Conservation (phyloP, 176 grass and related monocot genomes). For the Musa acuminata region DNA sequence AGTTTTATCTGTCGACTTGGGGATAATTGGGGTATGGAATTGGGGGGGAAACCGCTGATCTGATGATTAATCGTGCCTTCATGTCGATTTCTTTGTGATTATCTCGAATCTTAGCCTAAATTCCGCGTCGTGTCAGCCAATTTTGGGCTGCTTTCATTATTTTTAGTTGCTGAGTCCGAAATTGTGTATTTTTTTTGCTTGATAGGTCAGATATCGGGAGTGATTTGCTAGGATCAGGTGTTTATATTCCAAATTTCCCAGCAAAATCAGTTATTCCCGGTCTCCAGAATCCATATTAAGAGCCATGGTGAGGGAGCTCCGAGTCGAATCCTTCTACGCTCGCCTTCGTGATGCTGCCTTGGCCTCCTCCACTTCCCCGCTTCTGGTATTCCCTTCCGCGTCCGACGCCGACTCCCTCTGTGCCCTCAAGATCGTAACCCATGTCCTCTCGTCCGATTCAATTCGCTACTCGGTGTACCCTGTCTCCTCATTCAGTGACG, state of each 20-base stretch:
- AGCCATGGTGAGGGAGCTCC: conserved; percentile 58
- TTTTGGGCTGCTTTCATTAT: too few relatives aligned
- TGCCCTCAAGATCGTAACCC: conserved; percentile 47
- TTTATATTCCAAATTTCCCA: not conserved
- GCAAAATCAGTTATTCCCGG: not conserved
- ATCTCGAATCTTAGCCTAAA: too few relatives aligned
- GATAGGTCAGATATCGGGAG: too few relatives aligned
- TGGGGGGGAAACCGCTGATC: too few relatives aligned
- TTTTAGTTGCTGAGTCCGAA: too few relatives aligned
- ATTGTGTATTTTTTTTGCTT: too few relatives aligned
- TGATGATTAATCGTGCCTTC: too few relatives aligned
- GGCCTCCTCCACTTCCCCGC: conserved; percentile 29
- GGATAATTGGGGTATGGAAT: too few relatives aligned
- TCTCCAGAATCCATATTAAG: conserved; percentile 2
- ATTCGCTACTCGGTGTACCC: conserved; percentile 47
- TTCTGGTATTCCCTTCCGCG: conserved; percentile 70
- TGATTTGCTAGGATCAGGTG: too few relatives aligned
- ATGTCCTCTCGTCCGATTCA: conserved; percentile 64
- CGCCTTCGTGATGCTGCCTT: conserved; percentile 42
- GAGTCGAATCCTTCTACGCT: conserved; percentile 55
- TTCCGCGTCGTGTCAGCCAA: too few relatives aligned
- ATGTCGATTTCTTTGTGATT: too few relatives aligned
- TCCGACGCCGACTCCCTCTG: conserved; percentile 80
- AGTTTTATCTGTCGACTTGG: too few relatives aligned
- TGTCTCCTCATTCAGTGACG: conserved; percentile 38